Evolutionary conservation across 345 rosid species (phyloP).

Genomic region (Eucalyptus guilfoylei): DNA sequence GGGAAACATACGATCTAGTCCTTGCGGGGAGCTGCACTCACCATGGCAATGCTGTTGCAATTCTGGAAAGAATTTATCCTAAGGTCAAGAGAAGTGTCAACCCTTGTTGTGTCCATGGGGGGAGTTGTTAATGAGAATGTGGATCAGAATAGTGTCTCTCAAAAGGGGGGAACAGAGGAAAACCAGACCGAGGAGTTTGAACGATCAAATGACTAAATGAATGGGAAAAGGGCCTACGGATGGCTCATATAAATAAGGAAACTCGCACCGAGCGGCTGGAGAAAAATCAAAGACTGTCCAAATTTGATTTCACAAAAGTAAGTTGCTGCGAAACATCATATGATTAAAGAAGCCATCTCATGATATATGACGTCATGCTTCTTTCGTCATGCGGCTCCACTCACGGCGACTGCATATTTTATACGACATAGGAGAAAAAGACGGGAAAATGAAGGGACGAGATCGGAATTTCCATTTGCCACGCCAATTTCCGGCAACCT

Average conservation of each 20-base stretch:
- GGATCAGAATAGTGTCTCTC: background rate
- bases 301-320: background rate
- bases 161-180: too few species aligned
- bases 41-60: slow-evolving; percentile 7
- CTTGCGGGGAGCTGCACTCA: slow-evolving; percentile 7
- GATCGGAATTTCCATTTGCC: background rate
- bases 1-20: background rate
- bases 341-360: background rate
- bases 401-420: background rate
- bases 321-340: background rate
- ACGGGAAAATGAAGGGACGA: background rate
- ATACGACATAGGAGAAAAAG: background rate
- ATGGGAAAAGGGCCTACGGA: background rate
- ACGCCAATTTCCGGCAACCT: background rate
- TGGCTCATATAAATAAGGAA: background rate
- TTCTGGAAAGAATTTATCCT: slow-evolving; percentile 20
- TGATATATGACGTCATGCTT: accelerated
- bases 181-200: background rate
- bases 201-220: background rate
- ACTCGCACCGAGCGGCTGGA: background rate
- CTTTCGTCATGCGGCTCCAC: background rate
- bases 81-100: slow-evolving; percentile 52
- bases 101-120: background rate
- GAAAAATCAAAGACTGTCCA: background rate
- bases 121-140: background rate